A percentile compares a stretch with the other conserved stretches of the same genome.
Conservation (phyloP, 2,329 filamentous ascomycete species). For the Penicillium sp. region DNA sequence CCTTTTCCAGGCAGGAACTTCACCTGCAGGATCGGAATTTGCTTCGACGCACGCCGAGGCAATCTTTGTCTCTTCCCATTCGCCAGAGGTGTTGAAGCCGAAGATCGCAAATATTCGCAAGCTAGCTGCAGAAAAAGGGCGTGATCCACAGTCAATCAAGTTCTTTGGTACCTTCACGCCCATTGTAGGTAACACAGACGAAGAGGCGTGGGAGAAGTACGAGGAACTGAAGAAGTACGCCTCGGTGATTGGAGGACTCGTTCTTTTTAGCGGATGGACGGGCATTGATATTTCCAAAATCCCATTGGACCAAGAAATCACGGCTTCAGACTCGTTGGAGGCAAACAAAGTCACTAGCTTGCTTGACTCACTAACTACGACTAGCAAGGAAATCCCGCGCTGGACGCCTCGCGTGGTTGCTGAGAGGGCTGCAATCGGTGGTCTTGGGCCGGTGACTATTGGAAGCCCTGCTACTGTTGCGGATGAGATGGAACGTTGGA, state of each 20-base stretch:
- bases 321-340: constrained; percentile 54
- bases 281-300: constrained; percentile 60
- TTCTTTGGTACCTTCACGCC: constrained; percentile 55
- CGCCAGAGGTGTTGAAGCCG: constrained; percentile 48
- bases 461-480: constrained; percentile 48
- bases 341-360: constrained; percentile 52
- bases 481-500: constrained; percentile 50
- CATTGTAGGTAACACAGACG: constrained; percentile 50
- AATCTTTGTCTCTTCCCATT: constrained; percentile 59
- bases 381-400: constrained; percentile 48
- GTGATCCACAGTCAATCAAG: constrained; percentile 58
- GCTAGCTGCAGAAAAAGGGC: constrained; percentile 50
- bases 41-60: constrained; percentile 59
- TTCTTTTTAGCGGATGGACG: constrained; percentile 58
- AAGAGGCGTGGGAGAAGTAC: constrained; percentile 55
- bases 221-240: constrained; percentile 53
- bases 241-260: constrained; percentile 54
- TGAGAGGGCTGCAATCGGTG: constrained; percentile 49
- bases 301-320: constrained; percentile 57
- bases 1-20: constrained; percentile 60
- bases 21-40: constrained; percentile 56
- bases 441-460: constrained; percentile 49
- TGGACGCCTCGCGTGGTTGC: constrained; percentile 49
- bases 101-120: constrained; percentile 55
- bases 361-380: constrained; percentile 50